Base-by-base conservation (phyloP, 2,329 filamentous ascomycete genomes). In the Lecanicillium sp. region DNA sequence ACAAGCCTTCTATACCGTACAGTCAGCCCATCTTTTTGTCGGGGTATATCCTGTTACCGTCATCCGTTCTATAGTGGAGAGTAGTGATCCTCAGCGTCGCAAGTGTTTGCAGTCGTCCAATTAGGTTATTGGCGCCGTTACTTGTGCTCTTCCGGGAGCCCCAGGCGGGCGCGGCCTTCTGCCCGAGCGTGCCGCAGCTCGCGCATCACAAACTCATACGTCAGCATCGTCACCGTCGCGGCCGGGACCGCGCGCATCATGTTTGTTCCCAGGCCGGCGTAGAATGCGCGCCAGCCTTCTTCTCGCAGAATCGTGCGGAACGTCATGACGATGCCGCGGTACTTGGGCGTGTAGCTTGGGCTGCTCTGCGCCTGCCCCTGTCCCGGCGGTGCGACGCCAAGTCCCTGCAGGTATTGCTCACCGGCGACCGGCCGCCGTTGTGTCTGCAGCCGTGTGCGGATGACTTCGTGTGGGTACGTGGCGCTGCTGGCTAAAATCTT, bases 401-500 rank as follows among this genome's bases (percentile, higher is more conserved):
- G 60, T 1, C 72, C 74, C 49, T 76, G 71, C 32, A 77, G 60
- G 51, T 71, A 75, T 37, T 77, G 73, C 32, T 73, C 69, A 7
- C 77, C 74, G 1, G 77, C 74, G 19, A 78, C 70, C 4, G 84
- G 82, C 52, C 90, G 79, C 60, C 93, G 84, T 64, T 98, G 93
- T 2, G 93, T 98, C 67, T 98, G 93, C 49, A 98, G 71, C 51
- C 93, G 78, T 42, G 93, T 98, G 37, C 93, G 83, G 44, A 98
- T 84, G 15, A 98, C 93, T 68, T 98, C 93, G 63, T 98, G 93
- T 1, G 93, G 93, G 63, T 98, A 98, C 15, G 93, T 98, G 8
- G 90, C 87, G 41, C 88, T 93, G 63, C 90, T 96, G 27, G 93
- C 93, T 60, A 93, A 83, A 41, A 96, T 81, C 69, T 98, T 98